These are phyloP conservation scores for Tolypocladium capitatum DNA, from an alignment of 2,329 filamentous ascomycete species.

Conservation along the genomic window DNA sequence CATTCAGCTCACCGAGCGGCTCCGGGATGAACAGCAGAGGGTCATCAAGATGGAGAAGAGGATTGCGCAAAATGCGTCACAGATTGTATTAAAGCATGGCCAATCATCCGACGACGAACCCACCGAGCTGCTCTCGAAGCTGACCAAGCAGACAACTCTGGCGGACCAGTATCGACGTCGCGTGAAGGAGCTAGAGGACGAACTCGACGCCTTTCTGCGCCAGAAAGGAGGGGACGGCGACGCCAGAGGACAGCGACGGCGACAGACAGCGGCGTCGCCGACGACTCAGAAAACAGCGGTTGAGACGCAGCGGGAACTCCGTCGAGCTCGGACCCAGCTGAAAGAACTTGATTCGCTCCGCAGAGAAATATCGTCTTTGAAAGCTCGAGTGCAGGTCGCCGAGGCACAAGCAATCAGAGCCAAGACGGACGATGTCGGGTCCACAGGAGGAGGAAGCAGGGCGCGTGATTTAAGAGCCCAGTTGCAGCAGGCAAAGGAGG, in stretches of 20 bases:
- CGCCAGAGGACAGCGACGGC: slow-evolving; percentile 18
- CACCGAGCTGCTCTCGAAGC: slow-evolving; percentile 35
- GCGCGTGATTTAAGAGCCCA: slow-evolving; percentile 27
- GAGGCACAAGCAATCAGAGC: slow-evolving; percentile 23
- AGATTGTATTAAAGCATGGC: slow-evolving; percentile 28
- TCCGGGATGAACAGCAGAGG: slow-evolving; percentile 55
- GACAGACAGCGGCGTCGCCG: slow-evolving; percentile 30
- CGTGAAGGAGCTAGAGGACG: slow-evolving; percentile 43
- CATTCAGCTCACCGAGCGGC: slow-evolving; percentile 47
- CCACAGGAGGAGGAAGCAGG: slow-evolving; percentile 12
- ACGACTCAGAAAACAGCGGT: slow-evolving; percentile 36
- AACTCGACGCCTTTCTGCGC: slow-evolving; percentile 28
- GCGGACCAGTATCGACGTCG: slow-evolving; percentile 44
- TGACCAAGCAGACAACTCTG: slow-evolving; percentile 43
- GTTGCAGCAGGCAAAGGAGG: slow-evolving; percentile 29
- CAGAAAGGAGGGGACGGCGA: slow-evolving; percentile 21
- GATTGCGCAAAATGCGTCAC: slow-evolving; percentile 45
- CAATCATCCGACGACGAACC: slow-evolving; percentile 28
- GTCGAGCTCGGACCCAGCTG: slow-evolving; percentile 38
- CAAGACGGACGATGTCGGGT: slow-evolving; percentile 11
- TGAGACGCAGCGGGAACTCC: slow-evolving; percentile 41
- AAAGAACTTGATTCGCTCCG: slow-evolving; percentile 37
- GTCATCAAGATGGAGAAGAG: slow-evolving; percentile 50
- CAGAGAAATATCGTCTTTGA: slow-evolving; percentile 39
- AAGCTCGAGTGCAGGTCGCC: slow-evolving; percentile 33